Conservation (phyloP, 805 yeast species). For the Kazachstania taianensis region DNA sequence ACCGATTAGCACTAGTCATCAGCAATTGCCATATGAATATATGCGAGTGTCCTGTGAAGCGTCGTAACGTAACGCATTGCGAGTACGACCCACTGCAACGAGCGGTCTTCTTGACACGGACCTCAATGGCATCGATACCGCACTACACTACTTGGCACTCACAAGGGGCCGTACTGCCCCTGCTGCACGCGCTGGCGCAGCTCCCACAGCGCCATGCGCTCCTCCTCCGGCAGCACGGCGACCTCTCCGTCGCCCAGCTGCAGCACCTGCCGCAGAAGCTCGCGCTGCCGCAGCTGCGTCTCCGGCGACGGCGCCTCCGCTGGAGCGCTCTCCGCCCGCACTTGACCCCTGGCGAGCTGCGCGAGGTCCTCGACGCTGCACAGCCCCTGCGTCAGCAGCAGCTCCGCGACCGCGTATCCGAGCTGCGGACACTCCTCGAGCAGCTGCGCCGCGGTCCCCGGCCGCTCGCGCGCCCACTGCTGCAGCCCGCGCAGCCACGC, state of each 20-base stretch:
- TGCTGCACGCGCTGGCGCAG: constrained; percentile 29
- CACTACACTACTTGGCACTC: too few species aligned
- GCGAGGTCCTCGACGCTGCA: constrained; percentile 28
- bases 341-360: constrained; percentile 27
- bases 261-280: constrained; percentile 42
- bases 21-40: constrained; percentile 17
- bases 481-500: constrained; percentile 31
- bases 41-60: too few species aligned
- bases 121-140: constrained; percentile 16
- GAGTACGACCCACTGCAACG: neutral
- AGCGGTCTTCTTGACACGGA: constrained; percentile 9
- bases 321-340: constrained; percentile 13
- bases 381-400: constrained; percentile 36
- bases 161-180: constrained; percentile 25
- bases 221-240: constrained; percentile 40
- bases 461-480: constrained; percentile 45
- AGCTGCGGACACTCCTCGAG: constrained; percentile 71
- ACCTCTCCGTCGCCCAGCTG: constrained; percentile 44
- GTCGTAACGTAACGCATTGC: too few species aligned
- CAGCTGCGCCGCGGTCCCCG: constrained; percentile 48
- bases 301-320: constrained; percentile 11
- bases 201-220: constrained; percentile 32
- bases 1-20: constrained; percentile 32
- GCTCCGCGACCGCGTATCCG: constrained; percentile 72
- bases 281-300: constrained; percentile 31